Conservation (phyloP, 1,284 basidiomycete genomes). For the Trichosporon coremiiforme region DNA sequence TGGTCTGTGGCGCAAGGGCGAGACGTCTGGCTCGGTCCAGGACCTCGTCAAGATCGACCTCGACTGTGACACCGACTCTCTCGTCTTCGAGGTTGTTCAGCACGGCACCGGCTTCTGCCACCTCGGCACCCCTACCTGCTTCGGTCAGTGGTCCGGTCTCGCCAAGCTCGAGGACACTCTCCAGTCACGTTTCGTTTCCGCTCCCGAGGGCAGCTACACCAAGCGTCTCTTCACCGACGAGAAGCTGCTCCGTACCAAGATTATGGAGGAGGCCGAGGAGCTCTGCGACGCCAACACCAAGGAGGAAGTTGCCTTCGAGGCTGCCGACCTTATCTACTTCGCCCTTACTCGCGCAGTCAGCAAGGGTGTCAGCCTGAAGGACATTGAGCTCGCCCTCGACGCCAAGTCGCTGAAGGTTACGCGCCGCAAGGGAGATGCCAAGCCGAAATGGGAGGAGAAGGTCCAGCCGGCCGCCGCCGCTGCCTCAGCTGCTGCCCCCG, state of each 20-base stretch:
- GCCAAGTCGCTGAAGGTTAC: constrained; percentile 84
- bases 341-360: constrained; percentile 83
- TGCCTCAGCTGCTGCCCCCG: constrained; percentile 39
- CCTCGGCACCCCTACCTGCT: constrained; percentile 81
- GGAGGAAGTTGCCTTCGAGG: constrained; percentile 92
- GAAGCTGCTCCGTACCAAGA: constrained; percentile 82
- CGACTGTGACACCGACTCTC: constrained; percentile 91
- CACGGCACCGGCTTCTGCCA: constrained; percentile 94
- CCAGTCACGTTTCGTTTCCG: constrained; percentile 68
- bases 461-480: constrained; percentile 38
- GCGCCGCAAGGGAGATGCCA: constrained; percentile 88
- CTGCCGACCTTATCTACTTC: constrained; percentile 95
- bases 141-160: constrained; percentile 70
- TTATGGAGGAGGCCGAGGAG: constrained; percentile 98
- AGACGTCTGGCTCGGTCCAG: constrained; percentile 92
- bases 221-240: constrained; percentile 82
- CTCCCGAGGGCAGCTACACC: constrained; percentile 92
- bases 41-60: constrained; percentile 77
- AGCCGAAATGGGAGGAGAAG: constrained; percentile 71
- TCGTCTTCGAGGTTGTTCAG: constrained; percentile 91
- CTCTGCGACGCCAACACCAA: constrained; percentile 79
- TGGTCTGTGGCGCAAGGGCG: constrained; percentile 96
- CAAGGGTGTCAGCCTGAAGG: constrained; percentile 77
- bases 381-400: constrained; percentile 85
- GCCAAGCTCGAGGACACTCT: constrained; percentile 82